Percentiles rank a stretch among this genome's conserved stretches.
phyloP scores from a whole-genome alignment of 352 stramenopile genomes.

The Phytophthora sp. region DNA sequence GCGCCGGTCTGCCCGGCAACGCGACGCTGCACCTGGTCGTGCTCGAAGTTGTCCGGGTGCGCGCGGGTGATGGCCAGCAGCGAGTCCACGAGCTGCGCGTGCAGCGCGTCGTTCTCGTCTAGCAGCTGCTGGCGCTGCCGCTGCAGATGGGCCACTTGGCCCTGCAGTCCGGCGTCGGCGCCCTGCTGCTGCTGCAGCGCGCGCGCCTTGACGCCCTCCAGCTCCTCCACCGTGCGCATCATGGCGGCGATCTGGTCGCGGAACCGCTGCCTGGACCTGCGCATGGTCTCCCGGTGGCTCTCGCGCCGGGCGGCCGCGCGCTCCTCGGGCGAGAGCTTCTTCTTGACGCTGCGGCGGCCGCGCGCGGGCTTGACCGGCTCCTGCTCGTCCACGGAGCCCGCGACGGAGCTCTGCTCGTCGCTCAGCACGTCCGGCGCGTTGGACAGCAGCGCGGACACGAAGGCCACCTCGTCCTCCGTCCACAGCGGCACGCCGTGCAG shows the following conservation, averaged over 20 bases:
- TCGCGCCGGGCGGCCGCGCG: constrained; percentile 22
- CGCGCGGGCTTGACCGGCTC: not conserved
- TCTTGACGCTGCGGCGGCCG: constrained; percentile 12
- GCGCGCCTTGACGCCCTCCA: constrained; percentile 26
- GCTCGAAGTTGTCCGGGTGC: constrained; percentile 33
- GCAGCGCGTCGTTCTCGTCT: constrained; percentile 31
- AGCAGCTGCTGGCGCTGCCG: constrained; percentile 30
- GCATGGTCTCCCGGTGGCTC: constrained; percentile 44
- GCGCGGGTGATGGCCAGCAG: constrained; percentile 32
- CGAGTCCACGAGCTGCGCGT: constrained; percentile 39
- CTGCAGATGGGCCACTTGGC: constrained; percentile 32
- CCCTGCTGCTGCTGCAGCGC: constrained; percentile 13
- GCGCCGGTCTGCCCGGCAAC: not conserved
- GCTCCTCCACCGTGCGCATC: constrained; percentile 30
- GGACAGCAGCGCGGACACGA: constrained; percentile 31
- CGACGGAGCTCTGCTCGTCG: constrained; percentile 11
- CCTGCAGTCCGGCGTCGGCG: constrained; percentile 8
- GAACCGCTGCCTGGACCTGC: constrained; percentile 41
- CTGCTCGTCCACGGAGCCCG: not conserved
- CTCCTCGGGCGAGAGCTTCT: constrained; percentile 23
- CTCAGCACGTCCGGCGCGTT: constrained; percentile 22
- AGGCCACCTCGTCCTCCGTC: constrained; percentile 31
- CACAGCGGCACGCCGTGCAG: constrained; percentile 9
- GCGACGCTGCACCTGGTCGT: constrained; percentile 13
- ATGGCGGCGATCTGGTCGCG: constrained; percentile 38